Evolutionary conservation across 2,329 filamentous ascomycete genomes (phyloP).

Genomic region (Pestalotiopsis sp.): DNA sequence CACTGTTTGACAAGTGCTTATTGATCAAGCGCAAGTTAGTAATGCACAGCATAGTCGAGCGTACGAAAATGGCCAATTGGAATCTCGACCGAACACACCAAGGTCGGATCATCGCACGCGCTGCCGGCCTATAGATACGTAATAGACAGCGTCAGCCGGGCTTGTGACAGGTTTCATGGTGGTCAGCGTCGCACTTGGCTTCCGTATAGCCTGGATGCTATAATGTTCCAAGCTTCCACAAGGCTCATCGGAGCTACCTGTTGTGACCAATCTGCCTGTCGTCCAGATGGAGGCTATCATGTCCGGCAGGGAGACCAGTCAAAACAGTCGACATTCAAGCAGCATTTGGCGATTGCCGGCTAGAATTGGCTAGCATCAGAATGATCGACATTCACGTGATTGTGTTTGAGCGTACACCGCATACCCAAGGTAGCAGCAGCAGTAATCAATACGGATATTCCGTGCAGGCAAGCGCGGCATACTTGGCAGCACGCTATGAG

Average conservation of each 20-base stretch:
- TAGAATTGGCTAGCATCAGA: slow-evolving; percentile 13
- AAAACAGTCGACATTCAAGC: not conserved
- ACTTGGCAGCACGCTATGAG: not conserved
- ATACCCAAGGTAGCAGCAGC: not conserved
- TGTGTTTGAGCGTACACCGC: not conserved
- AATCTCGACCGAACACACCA: not conserved
- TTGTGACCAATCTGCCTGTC: not conserved
- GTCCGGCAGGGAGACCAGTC: not conserved
- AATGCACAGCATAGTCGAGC: not conserved
- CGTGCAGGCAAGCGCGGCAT: not conserved
- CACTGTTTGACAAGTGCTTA: not conserved
- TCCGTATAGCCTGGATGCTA: not conserved
- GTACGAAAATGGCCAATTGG: not conserved
- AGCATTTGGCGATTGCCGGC: not conserved
- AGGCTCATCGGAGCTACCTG: not conserved
- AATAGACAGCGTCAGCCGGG: not conserved
- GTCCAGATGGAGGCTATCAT: not conserved
- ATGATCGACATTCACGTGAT: slow-evolving; percentile 26
- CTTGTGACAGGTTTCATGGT: not conserved
- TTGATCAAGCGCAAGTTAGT: not conserved
- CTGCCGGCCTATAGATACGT: not conserved
- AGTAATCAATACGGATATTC: not conserved
- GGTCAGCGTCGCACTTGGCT: not conserved
- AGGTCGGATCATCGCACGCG: not conserved
- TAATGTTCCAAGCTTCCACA: not conserved